Base-by-base conservation (phyloP, 148 eudicot species). In the Fagopyrum homotropicum region DNA sequence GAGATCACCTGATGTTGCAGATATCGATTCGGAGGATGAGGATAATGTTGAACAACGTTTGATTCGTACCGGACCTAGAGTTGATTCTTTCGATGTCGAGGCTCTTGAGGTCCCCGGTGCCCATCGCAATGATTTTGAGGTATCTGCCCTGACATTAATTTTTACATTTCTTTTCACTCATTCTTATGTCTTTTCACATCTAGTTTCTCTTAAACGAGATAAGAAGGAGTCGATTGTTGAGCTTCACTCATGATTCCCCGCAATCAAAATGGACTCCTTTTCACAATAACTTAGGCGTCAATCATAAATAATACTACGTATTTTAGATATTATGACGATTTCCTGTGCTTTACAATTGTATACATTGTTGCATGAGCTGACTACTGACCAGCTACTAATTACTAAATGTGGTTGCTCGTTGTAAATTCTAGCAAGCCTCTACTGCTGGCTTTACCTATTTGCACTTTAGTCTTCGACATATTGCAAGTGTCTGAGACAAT, bases 21-120 rank as follows among this genome's bases (percentile, higher is more conserved):
- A 84, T 63, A 5, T 77, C 70, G 84, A 89, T 79, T 86, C 93
- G 0, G 99, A 90, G 10, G 93, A 89, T 11, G 97, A 90, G 4
- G 96, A 85, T 75, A 84, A 72, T 83, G 86, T 81, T 19, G 87
- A 81, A 60, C 92, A 84, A 78, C 82, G 85, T 49, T 75, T 95
- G 82, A 82, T 95, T 63, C 88, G 97, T 4, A 95, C 99, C 0
- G 97, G 92, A 46, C 99, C 96, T 3, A 77, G 93, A 81, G 82
- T 95, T 47, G 97, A 95, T 86, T 90, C 97, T 30, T 95, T 95
- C 52, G 97, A 95, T 54, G 97, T 88, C 7, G 98, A 94, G 71
- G 96, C 97, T 9, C 92, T 95, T n/a, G 99, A 95, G 72, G 91
- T 95, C 72, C 96, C 97, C 7, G 93, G 97, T 1, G 90, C 83